A percentile compares a stretch with the other conserved stretches of the same genome.
Conservation (phyloP, 768 basidiomycete species). For the Phlebiopsis flavidoalba region DNA sequence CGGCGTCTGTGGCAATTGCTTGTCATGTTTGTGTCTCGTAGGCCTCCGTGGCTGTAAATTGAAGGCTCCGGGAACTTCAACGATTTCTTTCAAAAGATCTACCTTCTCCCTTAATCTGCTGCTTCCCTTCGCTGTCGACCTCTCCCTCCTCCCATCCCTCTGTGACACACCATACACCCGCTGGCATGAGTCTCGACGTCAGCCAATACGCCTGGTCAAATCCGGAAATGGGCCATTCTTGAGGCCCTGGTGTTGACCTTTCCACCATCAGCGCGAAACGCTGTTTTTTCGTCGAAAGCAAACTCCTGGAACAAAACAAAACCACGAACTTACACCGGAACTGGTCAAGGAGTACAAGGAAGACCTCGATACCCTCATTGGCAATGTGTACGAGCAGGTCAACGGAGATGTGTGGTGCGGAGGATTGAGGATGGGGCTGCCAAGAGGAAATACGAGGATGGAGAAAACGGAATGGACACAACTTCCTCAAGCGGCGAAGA, state of each 20-base stretch:
- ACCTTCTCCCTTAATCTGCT: not conserved
- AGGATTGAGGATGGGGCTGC: not conserved
- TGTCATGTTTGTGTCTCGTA: not conserved
- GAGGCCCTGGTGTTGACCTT: conserved; percentile 71
- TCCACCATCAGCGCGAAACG: conserved; percentile 81
- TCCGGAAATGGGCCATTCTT: conserved; percentile 65
- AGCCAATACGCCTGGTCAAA: conserved; percentile 51
- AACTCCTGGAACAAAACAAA: conserved; percentile 46
- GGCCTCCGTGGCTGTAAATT: not conserved
- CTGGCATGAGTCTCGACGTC: conserved; percentile 48
- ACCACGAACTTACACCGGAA: conserved; percentile 50
- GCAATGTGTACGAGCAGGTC: conserved; percentile 57
- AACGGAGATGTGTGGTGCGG: conserved; percentile 24
- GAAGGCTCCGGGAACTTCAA: not conserved
- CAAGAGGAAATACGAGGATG: conserved; percentile 1
- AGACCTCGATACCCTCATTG: conserved; percentile 67
- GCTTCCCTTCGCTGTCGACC: not conserved
- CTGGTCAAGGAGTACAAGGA: conserved; percentile 61
- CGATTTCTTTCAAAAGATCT: not conserved
- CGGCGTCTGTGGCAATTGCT: not conserved
- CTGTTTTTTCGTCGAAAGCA: conserved; percentile 82
- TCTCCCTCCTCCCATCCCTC: not conserved
- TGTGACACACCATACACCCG: conserved; percentile 1
- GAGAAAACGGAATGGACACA: conserved; percentile 13
- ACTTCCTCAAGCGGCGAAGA: conserved; percentile 21